phyloP scores from a whole-genome alignment of 1,284 basidiomycete species.

The Waitea zeae region DNA sequence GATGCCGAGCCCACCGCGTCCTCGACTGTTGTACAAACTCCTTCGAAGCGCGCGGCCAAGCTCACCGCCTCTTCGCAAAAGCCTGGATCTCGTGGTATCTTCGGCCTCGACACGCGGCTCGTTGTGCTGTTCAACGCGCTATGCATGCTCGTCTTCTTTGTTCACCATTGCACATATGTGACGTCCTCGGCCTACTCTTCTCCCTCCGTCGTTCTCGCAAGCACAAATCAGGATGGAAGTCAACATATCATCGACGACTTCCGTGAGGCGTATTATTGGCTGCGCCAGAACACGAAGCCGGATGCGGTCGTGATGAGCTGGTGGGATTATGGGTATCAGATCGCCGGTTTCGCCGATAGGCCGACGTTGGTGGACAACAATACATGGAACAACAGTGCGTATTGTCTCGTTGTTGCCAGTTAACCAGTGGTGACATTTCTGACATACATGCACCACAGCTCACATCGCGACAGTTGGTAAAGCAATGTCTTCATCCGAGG shows the following conservation, averaged over 20 bases:
- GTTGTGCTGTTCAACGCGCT: constrained; percentile 66
- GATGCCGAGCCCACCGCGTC: constrained; percentile 13
- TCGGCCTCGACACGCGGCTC: constrained; percentile 72
- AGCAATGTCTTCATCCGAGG: constrained; percentile 91
- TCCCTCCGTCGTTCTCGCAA: constrained; percentile 90
- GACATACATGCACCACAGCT: constrained; percentile 31
- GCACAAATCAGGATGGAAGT: constrained; percentile 67
- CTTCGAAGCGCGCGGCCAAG: constrained; percentile 18
- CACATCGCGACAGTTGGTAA: constrained; percentile 96
- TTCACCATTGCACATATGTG: constrained; percentile 94
- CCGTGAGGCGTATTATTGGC: constrained; percentile 99
- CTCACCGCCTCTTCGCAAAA: constrained; percentile 14
- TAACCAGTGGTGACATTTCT: constrained; percentile 7
- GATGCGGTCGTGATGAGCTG: constrained; percentile 95
- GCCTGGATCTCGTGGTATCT: constrained; percentile 39
- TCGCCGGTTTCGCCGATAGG: constrained; percentile 96
- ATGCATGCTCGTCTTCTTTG: constrained; percentile 76
- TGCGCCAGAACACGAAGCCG: constrained; percentile 87
- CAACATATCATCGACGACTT: constrained; percentile 98
- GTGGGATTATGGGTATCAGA: constrained; percentile 99
- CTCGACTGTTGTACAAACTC: constrained; percentile 13
- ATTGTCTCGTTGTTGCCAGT: not conserved
- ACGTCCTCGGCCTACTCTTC: constrained; percentile 94
- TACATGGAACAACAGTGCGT: constrained; percentile 98
- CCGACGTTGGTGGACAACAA: constrained; percentile 99